A percentile compares a stretch with the other conserved stretches of the same genome.
phyloP scores from a whole-genome alignment of 2,329 filamentous ascomycete species.

The Colletotrichum agaves region DNA sequence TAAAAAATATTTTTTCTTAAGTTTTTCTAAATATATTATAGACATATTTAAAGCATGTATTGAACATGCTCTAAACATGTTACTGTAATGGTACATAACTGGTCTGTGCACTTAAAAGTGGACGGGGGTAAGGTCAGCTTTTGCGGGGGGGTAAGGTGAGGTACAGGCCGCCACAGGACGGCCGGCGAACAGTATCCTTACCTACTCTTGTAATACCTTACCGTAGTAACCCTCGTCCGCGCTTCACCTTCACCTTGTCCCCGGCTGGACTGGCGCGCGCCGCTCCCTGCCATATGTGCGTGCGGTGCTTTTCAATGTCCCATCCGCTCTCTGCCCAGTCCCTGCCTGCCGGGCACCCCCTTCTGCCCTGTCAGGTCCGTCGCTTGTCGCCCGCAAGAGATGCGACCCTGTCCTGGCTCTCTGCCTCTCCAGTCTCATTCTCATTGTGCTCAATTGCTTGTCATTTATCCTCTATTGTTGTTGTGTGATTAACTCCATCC shows the following conservation, averaged over 20 bases:
- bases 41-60: no score
- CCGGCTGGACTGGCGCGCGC: conserved; percentile 1
- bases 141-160: no score
- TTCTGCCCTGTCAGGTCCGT: conserved; percentile 6
- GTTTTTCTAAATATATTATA: no score
- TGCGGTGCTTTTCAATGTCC: not conserved
- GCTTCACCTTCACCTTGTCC: conserved; percentile 5
- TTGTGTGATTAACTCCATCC: not conserved
- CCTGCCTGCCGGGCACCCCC: not conserved
- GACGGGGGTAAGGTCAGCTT: no score
- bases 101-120: no score
- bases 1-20: no score
- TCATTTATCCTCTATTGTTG: not conserved
- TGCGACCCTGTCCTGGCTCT: not conserved
- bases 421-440: not conserved
- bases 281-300: conserved; percentile 3
- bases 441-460: not conserved
- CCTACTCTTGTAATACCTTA: not conserved
- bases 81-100: no score
- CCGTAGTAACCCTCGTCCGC: not conserved
- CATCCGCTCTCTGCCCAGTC: not conserved
- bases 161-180: not conserved
- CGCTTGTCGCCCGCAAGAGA: conserved; percentile 10
- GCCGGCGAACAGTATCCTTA: not conserved
- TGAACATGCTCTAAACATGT: no score